These are phyloP conservation scores for Dichomitus squalens DNA, from an alignment of 1,284 basidiomycete species.

Conservation along the genomic window DNA sequence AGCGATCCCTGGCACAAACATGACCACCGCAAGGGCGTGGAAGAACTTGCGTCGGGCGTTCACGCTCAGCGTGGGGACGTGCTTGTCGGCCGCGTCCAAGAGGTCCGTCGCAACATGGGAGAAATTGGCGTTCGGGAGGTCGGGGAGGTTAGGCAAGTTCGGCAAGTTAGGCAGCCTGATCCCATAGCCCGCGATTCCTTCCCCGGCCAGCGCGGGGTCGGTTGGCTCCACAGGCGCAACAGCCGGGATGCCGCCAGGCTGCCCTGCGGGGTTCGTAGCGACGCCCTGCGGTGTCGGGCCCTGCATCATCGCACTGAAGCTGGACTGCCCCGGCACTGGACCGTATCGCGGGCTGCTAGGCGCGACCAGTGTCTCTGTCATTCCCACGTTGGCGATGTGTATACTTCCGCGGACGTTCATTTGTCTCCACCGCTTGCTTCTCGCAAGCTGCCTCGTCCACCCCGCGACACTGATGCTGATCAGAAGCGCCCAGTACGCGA, in stretches of 20 bases:
- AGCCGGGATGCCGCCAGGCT: background rate
- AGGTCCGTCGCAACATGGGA: slow-evolving; percentile 77
- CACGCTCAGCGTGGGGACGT: slow-evolving; percentile 85
- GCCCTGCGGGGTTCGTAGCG: background rate
- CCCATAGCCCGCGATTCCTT: slow-evolving; percentile 35
- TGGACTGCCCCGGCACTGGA: slow-evolving; percentile 8
- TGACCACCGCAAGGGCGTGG: slow-evolving; percentile 92
- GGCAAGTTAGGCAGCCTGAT: slow-evolving; percentile 53
- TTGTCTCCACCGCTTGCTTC: slow-evolving; percentile 69
- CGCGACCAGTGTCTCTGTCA: slow-evolving; percentile 14
- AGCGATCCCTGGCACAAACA: slow-evolving; percentile 94
- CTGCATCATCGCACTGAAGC: slow-evolving; percentile 8
- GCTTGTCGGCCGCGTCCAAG: slow-evolving; percentile 85
- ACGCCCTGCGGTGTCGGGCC: background rate
- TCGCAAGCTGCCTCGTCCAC: slow-evolving; percentile 87
- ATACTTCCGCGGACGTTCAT: slow-evolving; percentile 35
- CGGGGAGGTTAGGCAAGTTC: slow-evolving; percentile 45
- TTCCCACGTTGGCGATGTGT: slow-evolving; percentile 17
- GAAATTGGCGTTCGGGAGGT: slow-evolving; percentile 44
- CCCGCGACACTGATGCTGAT: slow-evolving; percentile 86
- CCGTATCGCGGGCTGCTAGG: slow-evolving; percentile 20
- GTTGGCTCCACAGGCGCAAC: slow-evolving; percentile 16
- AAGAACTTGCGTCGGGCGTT: slow-evolving; percentile 99
- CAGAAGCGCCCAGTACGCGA: slow-evolving; percentile 86
- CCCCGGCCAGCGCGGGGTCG: slow-evolving; percentile 29